Conservation (phyloP, 2,329 filamentous ascomycete species). For the Phialemoniopsis sp. region DNA sequence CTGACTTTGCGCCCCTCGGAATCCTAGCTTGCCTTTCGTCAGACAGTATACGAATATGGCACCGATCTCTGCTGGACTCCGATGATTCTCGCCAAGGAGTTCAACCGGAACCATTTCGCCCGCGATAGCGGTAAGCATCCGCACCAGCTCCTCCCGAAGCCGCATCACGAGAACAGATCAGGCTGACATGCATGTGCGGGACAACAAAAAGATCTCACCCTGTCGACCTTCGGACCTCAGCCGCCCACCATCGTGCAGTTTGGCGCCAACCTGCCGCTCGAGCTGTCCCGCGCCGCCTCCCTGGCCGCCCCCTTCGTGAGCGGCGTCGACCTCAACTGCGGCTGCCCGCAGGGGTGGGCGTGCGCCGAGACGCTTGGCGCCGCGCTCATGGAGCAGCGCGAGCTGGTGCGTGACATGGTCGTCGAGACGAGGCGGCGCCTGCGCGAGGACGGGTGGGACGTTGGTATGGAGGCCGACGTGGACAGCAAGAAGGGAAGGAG, state of each 20-base stretch:
- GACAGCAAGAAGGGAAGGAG: constrained; percentile 44
- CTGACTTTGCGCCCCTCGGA: not conserved
- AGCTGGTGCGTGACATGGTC: constrained; percentile 64
- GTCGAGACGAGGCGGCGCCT: constrained; percentile 50
- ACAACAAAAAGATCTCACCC: constrained; percentile 48
- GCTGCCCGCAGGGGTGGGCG: constrained; percentile 70
- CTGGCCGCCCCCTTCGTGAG: constrained; percentile 58
- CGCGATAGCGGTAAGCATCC: constrained; percentile 50
- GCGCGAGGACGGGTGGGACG: constrained; percentile 46
- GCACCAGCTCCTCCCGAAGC: no score
- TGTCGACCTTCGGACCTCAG: constrained; percentile 46
- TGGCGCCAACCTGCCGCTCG: constrained; percentile 55
- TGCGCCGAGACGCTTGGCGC: constrained; percentile 65
- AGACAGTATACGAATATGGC: constrained; percentile 61
- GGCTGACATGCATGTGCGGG: constrained; percentile 6
- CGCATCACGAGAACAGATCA: no score
- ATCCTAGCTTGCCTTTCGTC: constrained; percentile 60
- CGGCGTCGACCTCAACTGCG: constrained; percentile 69
- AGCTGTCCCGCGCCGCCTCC: constrained; percentile 58
- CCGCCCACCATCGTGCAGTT: constrained; percentile 65
- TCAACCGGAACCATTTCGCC: constrained; percentile 57
- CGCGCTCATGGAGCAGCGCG: constrained; percentile 62
- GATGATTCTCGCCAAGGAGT: constrained; percentile 68
- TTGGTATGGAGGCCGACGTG: constrained; percentile 36
- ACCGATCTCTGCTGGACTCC: constrained; percentile 68